Evolutionary conservation across 1,284 basidiomycete genomes (phyloP), one percentile per base, ranked within the genome.

Genomic region (Phellopilus nigrolimitatus): DNA sequence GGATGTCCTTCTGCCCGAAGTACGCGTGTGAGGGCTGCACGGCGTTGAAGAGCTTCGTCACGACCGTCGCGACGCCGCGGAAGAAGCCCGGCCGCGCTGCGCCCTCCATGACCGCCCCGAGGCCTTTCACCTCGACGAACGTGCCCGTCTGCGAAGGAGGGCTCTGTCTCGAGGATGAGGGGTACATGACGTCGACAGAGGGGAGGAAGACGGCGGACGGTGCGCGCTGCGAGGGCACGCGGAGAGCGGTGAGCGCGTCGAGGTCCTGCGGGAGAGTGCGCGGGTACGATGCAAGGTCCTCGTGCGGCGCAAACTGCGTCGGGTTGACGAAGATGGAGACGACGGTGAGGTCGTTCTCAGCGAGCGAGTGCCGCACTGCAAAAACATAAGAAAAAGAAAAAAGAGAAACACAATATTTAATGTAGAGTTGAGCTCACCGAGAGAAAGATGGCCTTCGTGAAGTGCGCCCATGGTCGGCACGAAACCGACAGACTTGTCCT

Each of bases 1-100:
- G 95, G 51, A 99, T 97, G 64, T 99, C 95, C 67, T 99, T 99
- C 68, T 98, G 95, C 0, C 97, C 95, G 62, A 99, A 97, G 68
- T 98, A 99, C 19, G 91, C 84, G 52, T 83, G 80, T 47, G 91
- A 91, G 2, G 95, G 95, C 73, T 95, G 82, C 38, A 98, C 79
- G 41, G 83, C 81, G 64, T 97, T 95, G 74, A 98, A 97, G 10
- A 98, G 76, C 68, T 98, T 99, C 2, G 90, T 89, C 51, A 95
- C 93, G 42, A 97, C 85, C 0, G 95, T 99, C 0, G 94, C 90
- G 2, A 99, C 95, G 2, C 95, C 95, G 51, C 92, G 80, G 72
- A 99, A 97, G 72, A 98, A 99, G 19, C 84, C 84, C 1, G 97
- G 95, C 60, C 91, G 71, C 53, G 77, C 84, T 45, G 67, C 66